Base-by-base conservation (phyloP, 768 basidiomycete species). In the Podaxis pistillaris region DNA sequence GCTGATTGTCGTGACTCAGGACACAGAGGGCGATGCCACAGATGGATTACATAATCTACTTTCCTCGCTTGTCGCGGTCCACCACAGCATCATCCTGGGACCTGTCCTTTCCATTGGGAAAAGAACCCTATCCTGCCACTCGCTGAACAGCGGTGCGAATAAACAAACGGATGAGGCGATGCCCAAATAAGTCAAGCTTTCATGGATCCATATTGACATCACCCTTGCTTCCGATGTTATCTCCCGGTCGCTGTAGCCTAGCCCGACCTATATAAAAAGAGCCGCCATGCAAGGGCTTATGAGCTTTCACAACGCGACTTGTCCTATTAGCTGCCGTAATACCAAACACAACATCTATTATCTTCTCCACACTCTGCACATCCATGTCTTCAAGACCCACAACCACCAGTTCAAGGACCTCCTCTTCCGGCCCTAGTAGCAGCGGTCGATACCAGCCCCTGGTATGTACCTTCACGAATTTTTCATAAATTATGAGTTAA, bases 171-270 rank as follows among this genome's bases (percentile, higher is more conserved):
- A 58, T 58, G 57, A 49, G 40, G 38, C 56, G 46, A 49, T 58
- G 44, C 26, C 57, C 44, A 49, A 56, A 58, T 46, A 49, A 49
- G 33, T 36, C 56, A 46, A 24, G 24, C 56, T 57, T 57, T 28
- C 57, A 58, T 30, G 57, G 19, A 58, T 37, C 44, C 46, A 58
- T 58, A 33, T 37, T 58, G 57, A 58, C 57, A 58, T 58, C 57
- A 58, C 57, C 57, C 57, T 58, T 58, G 30, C 57, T 36, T 58
- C 57, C 57, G 46, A 58, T 58, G 57, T 50, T 58, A 58, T 58
- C 57, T 58, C 57, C 24, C 33, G 7, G 37, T 33, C 36, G 5
- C 57, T 40, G 57, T 13, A 24, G 56, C 22, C 28, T 26, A 40
- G 13, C 22, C 40, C 13, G 26, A 9, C 38, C 28, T 19, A 19